Evolutionary conservation across 2,329 filamentous ascomycete species (phyloP).

Genomic region (Colletotrichum navitas): DNA sequence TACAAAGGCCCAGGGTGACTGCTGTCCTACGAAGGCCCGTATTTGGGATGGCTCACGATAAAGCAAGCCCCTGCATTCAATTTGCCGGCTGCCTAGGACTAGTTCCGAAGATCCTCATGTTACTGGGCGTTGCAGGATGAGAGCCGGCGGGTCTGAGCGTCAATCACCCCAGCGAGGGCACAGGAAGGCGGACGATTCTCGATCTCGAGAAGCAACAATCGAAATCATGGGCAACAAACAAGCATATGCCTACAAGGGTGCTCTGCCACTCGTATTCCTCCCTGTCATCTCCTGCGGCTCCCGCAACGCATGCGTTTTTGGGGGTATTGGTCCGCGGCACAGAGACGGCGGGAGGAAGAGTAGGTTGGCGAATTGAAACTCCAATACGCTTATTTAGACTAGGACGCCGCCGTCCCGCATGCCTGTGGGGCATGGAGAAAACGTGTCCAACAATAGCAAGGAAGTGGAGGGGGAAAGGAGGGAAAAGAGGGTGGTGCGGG

Average conservation of each 20-base stretch:
- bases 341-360: not conserved
- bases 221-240: not conserved
- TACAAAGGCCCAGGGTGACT: constrained; percentile 7
- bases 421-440: not conserved
- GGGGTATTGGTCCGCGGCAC: not conserved
- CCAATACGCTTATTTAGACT: not conserved
- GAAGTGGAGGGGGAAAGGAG: not conserved
- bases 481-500: not conserved
- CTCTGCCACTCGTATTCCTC: not conserved
- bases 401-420: constrained; percentile 9
- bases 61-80: not conserved
- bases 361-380: not conserved
- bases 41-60: constrained; percentile 35
- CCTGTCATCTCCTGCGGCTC: not conserved
- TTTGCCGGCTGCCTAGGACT: constrained; percentile 4
- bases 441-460: not conserved
- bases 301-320: no score
- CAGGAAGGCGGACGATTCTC: constrained; percentile 1
- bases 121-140: not conserved
- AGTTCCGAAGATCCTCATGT: constrained; percentile 36
- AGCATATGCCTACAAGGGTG: not conserved
- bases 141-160: constrained; percentile 7
- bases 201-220: constrained; percentile 6
- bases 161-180: not conserved
- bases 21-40: constrained; percentile 36